Conservation (phyloP, 345 rosid species). For the Salix purpurea region DNA sequence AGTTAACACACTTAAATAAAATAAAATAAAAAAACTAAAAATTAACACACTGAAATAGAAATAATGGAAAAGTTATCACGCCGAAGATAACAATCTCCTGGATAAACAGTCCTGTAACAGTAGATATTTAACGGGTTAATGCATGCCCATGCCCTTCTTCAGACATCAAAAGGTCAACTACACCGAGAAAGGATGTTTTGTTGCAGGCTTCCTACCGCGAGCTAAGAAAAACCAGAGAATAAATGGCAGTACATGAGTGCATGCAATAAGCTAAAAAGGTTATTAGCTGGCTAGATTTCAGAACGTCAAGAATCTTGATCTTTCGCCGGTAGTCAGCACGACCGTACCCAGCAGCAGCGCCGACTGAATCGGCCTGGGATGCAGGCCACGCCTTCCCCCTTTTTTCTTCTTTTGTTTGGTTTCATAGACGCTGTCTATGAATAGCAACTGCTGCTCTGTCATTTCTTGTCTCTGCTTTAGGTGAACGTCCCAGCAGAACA, state of each 20-base stretch:
- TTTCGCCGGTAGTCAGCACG: conserved; percentile 14
- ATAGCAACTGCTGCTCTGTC: not conserved
- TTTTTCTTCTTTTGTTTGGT: not conserved
- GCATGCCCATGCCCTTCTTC: not conserved
- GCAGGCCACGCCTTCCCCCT: conserved; percentile 19
- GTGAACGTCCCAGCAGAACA: not conserved
- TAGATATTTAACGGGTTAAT: not conserved
- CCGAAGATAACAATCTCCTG: not conserved
- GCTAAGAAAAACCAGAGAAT: conserved; percentile 10
- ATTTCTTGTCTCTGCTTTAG: conserved; percentile 14
- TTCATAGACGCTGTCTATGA: not conserved
- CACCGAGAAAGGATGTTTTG: conserved; percentile 1
- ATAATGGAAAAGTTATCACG: no score
- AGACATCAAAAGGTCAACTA: not conserved
- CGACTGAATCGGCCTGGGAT: conserved; percentile 12
- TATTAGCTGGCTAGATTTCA: not conserved
- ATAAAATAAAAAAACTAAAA: no score
- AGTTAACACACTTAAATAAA: no score
- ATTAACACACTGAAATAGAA: no score
- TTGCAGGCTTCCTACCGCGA: not conserved
- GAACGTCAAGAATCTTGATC: conserved; percentile 1
- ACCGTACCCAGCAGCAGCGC: conserved; percentile 19
- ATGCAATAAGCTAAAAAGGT: not conserved
- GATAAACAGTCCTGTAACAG: not conserved
- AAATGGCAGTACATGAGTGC: not conserved